phyloP scores from a whole-genome alignment of 352 stramenopile species.

The Pythium guiyangense region DNA sequence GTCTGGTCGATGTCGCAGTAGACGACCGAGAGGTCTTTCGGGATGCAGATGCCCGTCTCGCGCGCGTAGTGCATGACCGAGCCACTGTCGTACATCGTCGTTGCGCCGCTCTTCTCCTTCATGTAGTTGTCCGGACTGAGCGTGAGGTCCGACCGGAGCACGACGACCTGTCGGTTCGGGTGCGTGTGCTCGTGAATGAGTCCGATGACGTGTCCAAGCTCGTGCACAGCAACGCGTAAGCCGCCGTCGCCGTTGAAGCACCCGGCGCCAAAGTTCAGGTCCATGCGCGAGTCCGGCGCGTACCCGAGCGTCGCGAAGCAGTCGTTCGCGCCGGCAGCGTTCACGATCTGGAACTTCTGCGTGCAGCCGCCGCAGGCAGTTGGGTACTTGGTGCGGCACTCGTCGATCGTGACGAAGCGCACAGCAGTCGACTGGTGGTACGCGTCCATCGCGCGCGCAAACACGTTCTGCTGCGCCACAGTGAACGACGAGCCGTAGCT shows the following conservation, averaged over 20 bases:
- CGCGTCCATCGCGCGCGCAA: constrained; percentile 28
- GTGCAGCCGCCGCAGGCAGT: constrained; percentile 34
- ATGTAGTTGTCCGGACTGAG: constrained; percentile 51
- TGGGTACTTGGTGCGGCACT: constrained; percentile 24
- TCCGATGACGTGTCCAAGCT: constrained; percentile 37
- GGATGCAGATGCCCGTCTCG: constrained; percentile 36
- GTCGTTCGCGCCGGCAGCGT: constrained; percentile 17
- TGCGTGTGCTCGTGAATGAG: constrained; percentile 49
- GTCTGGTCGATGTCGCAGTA: constrained; percentile 41
- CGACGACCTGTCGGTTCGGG: constrained; percentile 33
- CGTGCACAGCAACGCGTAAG: constrained; percentile 32
- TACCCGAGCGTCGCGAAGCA: constrained; percentile 44
- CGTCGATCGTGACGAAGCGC: constrained; percentile 28
- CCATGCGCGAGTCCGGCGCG: constrained; percentile 27
- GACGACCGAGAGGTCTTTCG: constrained; percentile 16
- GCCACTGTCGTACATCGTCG: constrained; percentile 25
- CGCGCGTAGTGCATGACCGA: constrained; percentile 48
- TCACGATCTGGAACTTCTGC: constrained; percentile 30
- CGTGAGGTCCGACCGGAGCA: constrained; percentile 34
- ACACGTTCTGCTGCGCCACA: constrained; percentile 24
- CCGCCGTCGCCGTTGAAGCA: constrained; percentile 42
- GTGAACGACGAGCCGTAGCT: constrained; percentile 24
- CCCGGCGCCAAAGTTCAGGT: constrained; percentile 35
- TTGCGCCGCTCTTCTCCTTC: constrained; percentile 21
- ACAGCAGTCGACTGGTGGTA: constrained; percentile 29